Percentiles rank a stretch among this genome's conserved stretches.
Conservation (phyloP, 2,329 filamentous ascomycete genomes). For the Anisogramma anomala region DNA sequence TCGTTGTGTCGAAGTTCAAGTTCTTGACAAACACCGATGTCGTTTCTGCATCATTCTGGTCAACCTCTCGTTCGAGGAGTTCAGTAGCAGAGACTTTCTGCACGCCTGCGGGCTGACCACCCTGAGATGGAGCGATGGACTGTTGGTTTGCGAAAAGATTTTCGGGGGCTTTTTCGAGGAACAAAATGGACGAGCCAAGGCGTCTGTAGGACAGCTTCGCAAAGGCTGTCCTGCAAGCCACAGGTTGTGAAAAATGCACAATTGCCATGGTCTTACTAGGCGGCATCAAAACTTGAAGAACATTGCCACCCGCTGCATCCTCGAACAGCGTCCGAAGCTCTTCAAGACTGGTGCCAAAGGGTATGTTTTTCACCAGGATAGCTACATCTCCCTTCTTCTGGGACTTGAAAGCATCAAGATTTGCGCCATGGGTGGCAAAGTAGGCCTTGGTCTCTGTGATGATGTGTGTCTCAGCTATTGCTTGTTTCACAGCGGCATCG, state of each 20-base stretch:
- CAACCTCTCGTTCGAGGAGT: constrained; percentile 48
- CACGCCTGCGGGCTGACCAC: constrained; percentile 30
- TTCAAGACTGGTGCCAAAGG: constrained; percentile 66
- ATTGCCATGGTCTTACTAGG: constrained; percentile 89
- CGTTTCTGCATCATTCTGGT: constrained; percentile 47
- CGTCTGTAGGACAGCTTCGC: constrained; percentile 76
- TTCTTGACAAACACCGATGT: constrained; percentile 90
- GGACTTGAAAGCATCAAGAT: constrained; percentile 82
- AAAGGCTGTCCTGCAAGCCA: constrained; percentile 75
- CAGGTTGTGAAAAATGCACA: constrained; percentile 70
- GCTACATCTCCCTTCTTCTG: constrained; percentile 73
- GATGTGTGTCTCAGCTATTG: constrained; percentile 87
- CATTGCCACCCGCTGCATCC: constrained; percentile 57
- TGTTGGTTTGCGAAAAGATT: constrained; percentile 51
- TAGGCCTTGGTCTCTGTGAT: constrained; percentile 95
- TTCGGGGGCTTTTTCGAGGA: constrained; percentile 85
- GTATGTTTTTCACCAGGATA: constrained; percentile 91
- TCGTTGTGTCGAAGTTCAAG: constrained; percentile 83
- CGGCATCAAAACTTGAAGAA: constrained; percentile 79
- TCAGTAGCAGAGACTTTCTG: constrained; percentile 59
- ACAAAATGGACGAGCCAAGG: constrained; percentile 81
- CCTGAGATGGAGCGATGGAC: constrained; percentile 19
- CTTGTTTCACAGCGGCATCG: constrained; percentile 91
- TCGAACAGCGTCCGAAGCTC: constrained; percentile 75
- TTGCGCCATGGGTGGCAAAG: constrained; percentile 76